These are phyloP conservation scores for Podosphaera aphanis DNA, from an alignment of 2,329 filamentous ascomycete species.

Conservation along the genomic window DNA sequence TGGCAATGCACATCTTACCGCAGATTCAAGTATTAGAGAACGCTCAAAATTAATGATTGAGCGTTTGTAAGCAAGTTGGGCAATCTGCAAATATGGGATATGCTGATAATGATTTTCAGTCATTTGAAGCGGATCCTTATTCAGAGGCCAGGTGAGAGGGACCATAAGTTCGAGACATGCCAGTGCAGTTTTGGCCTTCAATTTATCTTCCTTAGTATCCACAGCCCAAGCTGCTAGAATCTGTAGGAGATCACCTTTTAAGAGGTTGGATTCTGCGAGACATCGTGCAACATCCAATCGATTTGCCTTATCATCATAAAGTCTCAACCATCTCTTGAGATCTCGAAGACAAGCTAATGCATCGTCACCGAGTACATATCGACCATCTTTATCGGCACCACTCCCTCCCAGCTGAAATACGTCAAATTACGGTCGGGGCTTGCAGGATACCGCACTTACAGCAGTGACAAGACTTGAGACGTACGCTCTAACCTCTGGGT, in stretches of 20 bases:
- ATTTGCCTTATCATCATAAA: constrained; percentile 83
- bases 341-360: constrained; percentile 79
- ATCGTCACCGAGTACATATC: constrained; percentile 80
- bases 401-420: constrained; percentile 53
- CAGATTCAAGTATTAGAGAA: constrained; percentile 53
- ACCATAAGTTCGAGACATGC: constrained; percentile 79
- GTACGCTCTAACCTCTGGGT: constrained; percentile 80
- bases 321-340: constrained; percentile 80
- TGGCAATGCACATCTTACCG: constrained; percentile 60
- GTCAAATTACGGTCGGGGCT: constrained; percentile 5
- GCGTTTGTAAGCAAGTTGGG: constrained; percentile 75
- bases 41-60: constrained; percentile 66
- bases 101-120: constrained; percentile 86
- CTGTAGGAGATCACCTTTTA: constrained; percentile 70
- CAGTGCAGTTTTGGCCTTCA: constrained; percentile 58
- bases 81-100: constrained; percentile 66
- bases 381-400: constrained; percentile 53
- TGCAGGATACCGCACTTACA: constrained; percentile 17
- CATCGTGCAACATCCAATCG: constrained; percentile 88
- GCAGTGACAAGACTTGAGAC: constrained; percentile 86
- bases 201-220: constrained; percentile 44
- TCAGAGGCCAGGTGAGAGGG: constrained; percentile 81
- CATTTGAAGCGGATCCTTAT: constrained; percentile 55
- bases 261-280: constrained; percentile 74
- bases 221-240: constrained; percentile 70